phyloP scores from a whole-genome alignment of 768 basidiomycete genomes.

The Lentinula sp. region DNA sequence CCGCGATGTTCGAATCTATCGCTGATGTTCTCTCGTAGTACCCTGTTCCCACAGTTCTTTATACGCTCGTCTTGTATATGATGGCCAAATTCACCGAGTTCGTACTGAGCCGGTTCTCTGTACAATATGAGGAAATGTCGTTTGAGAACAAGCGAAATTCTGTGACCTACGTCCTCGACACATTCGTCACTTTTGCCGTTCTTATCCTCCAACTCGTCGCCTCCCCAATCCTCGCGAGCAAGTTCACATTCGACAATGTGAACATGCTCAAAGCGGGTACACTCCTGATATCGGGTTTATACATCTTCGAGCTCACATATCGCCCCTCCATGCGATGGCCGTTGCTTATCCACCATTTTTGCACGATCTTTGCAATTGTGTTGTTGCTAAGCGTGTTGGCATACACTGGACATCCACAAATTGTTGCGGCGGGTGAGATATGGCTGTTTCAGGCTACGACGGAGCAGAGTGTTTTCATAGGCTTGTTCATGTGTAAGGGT shows the following conservation, averaged over 20 bases:
- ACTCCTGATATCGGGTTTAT: background rate
- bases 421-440: background rate
- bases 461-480: constrained; percentile 1
- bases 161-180: background rate
- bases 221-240: background rate
- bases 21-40: background rate
- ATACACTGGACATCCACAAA: background rate
- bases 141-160: constrained; percentile 1
- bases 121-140: background rate
- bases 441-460: constrained; percentile 4
- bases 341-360: background rate
- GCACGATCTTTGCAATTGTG: background rate
- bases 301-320: background rate
- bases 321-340: background rate
- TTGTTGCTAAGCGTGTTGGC: background rate
- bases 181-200: background rate
- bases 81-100: background rate
- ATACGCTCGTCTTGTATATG: background rate
- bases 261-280: background rate
- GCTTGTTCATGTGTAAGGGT: constrained; percentile 1
- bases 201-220: background rate
- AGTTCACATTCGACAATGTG: background rate
- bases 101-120: background rate
- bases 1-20: background rate
- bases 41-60: background rate